These are phyloP conservation scores for Suhomyces sp. DNA, from an alignment of 805 yeast genomes.

Conservation along the genomic window DNA sequence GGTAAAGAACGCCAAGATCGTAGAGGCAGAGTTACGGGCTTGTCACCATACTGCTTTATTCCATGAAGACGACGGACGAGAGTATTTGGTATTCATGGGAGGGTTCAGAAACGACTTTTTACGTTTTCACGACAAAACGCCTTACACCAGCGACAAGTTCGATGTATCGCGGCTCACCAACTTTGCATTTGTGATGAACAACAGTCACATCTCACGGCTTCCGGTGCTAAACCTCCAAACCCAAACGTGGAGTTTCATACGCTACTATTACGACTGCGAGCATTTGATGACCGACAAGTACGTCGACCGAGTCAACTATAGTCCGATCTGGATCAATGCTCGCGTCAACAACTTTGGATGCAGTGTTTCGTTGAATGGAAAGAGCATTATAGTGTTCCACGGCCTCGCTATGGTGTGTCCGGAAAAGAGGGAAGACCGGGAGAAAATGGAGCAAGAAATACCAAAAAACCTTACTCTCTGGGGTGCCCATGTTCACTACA, in stretches of 20 bases:
- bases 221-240: slow-evolving; percentile 37
- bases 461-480: slow-evolving; percentile 23
- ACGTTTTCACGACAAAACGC: slow-evolving; percentile 26
- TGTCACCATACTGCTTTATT: slow-evolving; percentile 40
- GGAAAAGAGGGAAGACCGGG: slow-evolving; percentile 26
- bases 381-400: slow-evolving; percentile 34
- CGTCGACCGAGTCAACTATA: slow-evolving; percentile 15
- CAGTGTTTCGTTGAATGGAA: slow-evolving; percentile 30
- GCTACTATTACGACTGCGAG: slow-evolving; percentile 31
- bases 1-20: slow-evolving; percentile 23
- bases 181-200: slow-evolving; percentile 25
- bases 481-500: slow-evolving; percentile 36
- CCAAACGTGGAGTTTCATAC: slow-evolving; percentile 39
- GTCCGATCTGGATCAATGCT: slow-evolving; percentile 25
- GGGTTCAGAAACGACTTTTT: slow-evolving; percentile 39
- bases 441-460: slow-evolving; percentile 14
- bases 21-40: slow-evolving; percentile 41
- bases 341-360: slow-evolving; percentile 31
- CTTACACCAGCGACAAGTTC: slow-evolving; percentile 30
- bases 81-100: slow-evolving; percentile 37
- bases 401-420: slow-evolving; percentile 34
- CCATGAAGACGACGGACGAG: slow-evolving; percentile 30
- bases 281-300: slow-evolving; percentile 22
- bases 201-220: slow-evolving; percentile 29
- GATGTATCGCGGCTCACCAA: slow-evolving; percentile 33